phyloP scores from a whole-genome alignment of 306 rosid genomes.

The Psophocarpus tetragonolobus region DNA sequence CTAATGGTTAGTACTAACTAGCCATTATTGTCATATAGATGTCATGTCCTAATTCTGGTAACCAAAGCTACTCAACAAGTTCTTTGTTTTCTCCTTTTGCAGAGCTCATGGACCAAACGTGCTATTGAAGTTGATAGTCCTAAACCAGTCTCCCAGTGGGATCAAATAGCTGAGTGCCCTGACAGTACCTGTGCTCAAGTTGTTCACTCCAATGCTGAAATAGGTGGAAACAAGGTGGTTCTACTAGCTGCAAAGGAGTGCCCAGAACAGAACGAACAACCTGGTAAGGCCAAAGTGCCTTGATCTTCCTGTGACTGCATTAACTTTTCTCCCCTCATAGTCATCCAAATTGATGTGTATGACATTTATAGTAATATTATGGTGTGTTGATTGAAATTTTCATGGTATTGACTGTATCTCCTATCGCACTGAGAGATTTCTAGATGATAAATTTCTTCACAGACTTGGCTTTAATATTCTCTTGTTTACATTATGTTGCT shows the following conservation, averaged over 20 bases:
- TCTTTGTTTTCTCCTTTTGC: constrained; percentile 42
- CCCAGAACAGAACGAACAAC: constrained; percentile 52
- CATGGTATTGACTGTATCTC: background rate
- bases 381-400: constrained; percentile 27
- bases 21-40: background rate
- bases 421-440: background rate
- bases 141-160: constrained; percentile 55
- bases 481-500: constrained; percentile 2
- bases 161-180: constrained; percentile 55
- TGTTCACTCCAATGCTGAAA: constrained; percentile 68
- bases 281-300: constrained; percentile 48
- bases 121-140: constrained; percentile 87
- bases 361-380: constrained; percentile 1
- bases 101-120: constrained; percentile 93
- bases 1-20: constrained; percentile 3
- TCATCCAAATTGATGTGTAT: background rate
- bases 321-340: background rate
- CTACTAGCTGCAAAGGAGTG: constrained; percentile 45
- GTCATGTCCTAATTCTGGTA: background rate
- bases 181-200: constrained; percentile 91
- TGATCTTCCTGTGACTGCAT: constrained; percentile 19
- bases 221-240: constrained; percentile 44
- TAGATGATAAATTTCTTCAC: background rate
- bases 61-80: constrained; percentile 20
- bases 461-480: constrained; percentile 3